Conservation (phyloP, 1,139 yeast species). For the Casaregolazyma suthepensis region DNA sequence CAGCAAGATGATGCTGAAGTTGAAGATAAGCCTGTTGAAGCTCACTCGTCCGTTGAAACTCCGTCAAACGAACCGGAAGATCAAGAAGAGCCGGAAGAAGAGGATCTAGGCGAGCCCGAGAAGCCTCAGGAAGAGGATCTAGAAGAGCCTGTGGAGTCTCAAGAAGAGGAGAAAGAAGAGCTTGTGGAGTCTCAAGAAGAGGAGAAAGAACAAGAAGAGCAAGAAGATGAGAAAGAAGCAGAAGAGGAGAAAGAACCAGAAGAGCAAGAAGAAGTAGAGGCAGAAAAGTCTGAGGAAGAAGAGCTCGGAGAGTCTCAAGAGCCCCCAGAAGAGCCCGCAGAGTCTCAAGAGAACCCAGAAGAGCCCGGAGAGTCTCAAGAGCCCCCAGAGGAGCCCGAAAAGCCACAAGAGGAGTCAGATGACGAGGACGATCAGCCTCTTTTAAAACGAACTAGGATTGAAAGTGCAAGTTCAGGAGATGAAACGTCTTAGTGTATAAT, state of each 20-base stretch:
- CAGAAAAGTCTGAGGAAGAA: not conserved
- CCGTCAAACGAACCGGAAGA: not conserved
- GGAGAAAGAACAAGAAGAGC: constrained; percentile 10
- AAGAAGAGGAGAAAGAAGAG: constrained; percentile 9
- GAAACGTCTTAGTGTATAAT: not conserved
- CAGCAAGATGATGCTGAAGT: constrained; percentile 6
- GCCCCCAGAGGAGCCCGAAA: no score
- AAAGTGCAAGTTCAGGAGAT: not conserved
- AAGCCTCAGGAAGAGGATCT: not conserved
- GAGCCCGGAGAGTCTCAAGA: no score
- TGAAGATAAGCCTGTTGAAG: constrained; percentile 1
- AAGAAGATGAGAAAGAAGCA: constrained; percentile 3
- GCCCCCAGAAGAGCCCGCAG: no score
- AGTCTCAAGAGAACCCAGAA: constrained; percentile 4
- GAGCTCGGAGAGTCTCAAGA: no score
- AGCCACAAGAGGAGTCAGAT: constrained; percentile 4
- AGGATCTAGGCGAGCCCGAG: not conserved
- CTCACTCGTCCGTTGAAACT: not conserved
- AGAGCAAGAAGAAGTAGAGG: not conserved
- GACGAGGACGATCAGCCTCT: not conserved
- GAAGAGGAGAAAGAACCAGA: not conserved
- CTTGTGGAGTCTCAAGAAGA: constrained; percentile 7
- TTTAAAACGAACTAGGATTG: not conserved
- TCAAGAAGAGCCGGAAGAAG: constrained; percentile 1
- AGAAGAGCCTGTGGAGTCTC: no score